phyloP scores from a whole-genome alignment of 805 yeast genomes.

The Kuraishia piskuri region DNA sequence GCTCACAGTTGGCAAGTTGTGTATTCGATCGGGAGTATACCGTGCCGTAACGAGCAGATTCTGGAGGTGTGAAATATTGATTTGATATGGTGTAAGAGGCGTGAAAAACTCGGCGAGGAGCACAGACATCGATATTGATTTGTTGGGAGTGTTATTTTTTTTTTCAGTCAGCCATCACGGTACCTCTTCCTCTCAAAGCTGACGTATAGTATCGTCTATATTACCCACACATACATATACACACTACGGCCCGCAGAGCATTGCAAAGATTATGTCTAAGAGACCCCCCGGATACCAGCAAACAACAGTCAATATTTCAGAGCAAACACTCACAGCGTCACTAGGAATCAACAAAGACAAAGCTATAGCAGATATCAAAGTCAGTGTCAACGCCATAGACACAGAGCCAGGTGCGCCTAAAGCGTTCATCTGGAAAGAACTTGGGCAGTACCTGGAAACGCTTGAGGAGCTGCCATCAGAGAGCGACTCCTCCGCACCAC shows the following conservation, averaged over 20 bases:
- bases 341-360: not conserved
- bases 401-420: not conserved
- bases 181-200: no score
- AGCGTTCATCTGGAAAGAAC: slow-evolving; percentile 21
- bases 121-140: no score
- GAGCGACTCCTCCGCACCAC: not conserved
- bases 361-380: not conserved
- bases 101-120: no score
- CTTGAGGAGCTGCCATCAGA: slow-evolving; percentile 12
- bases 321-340: not conserved
- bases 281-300: slow-evolving; percentile 3
- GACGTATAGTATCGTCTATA: no score
- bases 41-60: not conserved
- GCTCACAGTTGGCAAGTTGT: not conserved
- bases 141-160: no score
- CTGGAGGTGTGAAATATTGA: not conserved
- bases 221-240: not conserved
- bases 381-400: not conserved
- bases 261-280: slow-evolving; percentile 4
- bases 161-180: no score
- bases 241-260: not conserved
- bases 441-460: slow-evolving; percentile 24
- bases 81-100: not conserved
- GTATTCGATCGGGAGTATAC: not conserved
- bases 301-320: not conserved